Evolutionary conservation across 106 monocot genomes (phyloP), one percentile per base, ranked within the genome.

Genomic region (Allium cepa): DNA sequence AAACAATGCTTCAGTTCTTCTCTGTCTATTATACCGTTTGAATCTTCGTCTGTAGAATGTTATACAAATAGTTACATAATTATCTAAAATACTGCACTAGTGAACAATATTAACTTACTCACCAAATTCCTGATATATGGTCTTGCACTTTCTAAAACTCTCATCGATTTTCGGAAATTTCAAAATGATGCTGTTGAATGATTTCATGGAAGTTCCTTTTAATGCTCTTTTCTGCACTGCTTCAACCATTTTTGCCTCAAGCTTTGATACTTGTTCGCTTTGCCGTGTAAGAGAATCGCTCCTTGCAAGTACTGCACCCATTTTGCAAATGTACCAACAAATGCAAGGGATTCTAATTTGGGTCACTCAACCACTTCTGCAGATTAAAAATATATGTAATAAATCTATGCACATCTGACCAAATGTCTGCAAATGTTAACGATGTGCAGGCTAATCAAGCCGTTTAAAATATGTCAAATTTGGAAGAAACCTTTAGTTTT

Each of bases 151-250:
- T 63, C 84, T 81, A 17, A 94, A 80, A 61, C 82, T 90, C 61
- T 87, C 83, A 63, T 94, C 93, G 45, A 94, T 94, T 60, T 82
- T 94, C 9, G 83, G 86, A 62, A 94, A 94, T 70, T 94, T 94
- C 74, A 94, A 56, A 28, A 94, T 94, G 49, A 94, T 79, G 17
- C 69, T 84, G 50, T 90, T 77, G 59, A 94, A 94, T 69, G 89
- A 86, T 53, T 78, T 94, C 73, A 94, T 73, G 18, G 72, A 75
- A 59, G 79, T 81, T 67, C 93, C 93, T 62, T 76, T 53, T 18
- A 63, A 57, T 62, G 89, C 89, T 69, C 89, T 75, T 53, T 71
- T 63, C 61, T 66, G 70, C 89, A 94, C 85, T 18, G 89, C 82
- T 73, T 86, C 93, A 46, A 82, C 89, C 86, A 94, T 89, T 70